These are phyloP conservation scores for Ascodesmis nigricans DNA, from an alignment of 495 filamentous ascomycete species.

Conservation along the genomic window DNA sequence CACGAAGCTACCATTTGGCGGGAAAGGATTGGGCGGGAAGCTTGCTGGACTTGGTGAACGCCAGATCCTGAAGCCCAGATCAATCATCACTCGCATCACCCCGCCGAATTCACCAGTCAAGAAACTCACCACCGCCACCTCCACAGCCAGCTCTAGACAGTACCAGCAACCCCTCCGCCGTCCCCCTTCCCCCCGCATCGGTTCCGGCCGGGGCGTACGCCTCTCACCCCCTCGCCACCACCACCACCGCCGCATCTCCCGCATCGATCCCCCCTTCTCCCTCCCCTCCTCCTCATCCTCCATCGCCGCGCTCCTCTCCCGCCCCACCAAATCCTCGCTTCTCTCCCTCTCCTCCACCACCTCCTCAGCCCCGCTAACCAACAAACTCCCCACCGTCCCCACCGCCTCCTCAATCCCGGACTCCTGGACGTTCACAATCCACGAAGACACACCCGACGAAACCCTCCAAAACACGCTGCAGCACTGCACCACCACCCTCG, in stretches of 20 bases:
- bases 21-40: no score
- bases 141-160: conserved; percentile 14
- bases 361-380: conserved; percentile 2
- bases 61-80: conserved; percentile 5
- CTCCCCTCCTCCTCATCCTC: conserved; percentile 1
- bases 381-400: conserved; percentile 4
- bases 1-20: no score
- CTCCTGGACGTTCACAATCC: conserved; percentile 81
- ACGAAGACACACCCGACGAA: conserved; percentile 78
- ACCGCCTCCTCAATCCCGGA: conserved; percentile 29
- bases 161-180: conserved; percentile 9
- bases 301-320: conserved; percentile 10
- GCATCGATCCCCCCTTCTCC: conserved; percentile 12
- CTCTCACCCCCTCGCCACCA: conserved; percentile 5
- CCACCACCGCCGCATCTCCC: conserved; percentile 6
- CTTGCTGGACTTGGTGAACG: no score
- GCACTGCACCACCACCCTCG: conserved; percentile 64
- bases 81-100: conserved; percentile 10
- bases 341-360: conserved; percentile 6
- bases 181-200: conserved; percentile 10
- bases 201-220: conserved; percentile 11
- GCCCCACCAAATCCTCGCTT: conserved; percentile 1
- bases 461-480: conserved; percentile 77
- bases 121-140: conserved; percentile 11
- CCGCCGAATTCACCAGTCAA: conserved; percentile 8